phyloP scores from a whole-genome alignment of 2,329 filamentous ascomycete species.

The Alternaria metachromatica region DNA sequence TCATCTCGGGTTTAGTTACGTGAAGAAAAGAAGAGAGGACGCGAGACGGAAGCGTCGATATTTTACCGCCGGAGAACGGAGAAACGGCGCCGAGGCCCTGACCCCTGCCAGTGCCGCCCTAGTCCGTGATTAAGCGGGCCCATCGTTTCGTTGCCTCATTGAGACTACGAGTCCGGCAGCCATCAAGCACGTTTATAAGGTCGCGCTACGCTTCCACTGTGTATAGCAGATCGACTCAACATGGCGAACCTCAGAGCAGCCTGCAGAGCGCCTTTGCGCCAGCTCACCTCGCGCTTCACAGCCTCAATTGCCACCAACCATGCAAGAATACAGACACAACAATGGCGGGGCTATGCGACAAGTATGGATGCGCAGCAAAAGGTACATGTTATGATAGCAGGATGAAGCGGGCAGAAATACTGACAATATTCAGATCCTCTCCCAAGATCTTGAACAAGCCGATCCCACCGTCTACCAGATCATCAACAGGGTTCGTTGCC shows the following conservation, averaged over 20 bases:
- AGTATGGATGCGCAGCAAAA: slow-evolving; percentile 57
- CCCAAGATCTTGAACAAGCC: slow-evolving; percentile 78
- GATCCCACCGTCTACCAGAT: slow-evolving; percentile 89
- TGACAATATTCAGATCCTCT: slow-evolving; percentile 69
- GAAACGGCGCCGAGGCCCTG: slow-evolving; percentile 9
- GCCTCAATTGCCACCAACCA: slow-evolving; percentile 40
- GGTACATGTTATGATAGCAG: slow-evolving; percentile 34
- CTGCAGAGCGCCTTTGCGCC: slow-evolving; percentile 49
- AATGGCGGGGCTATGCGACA: slow-evolving; percentile 52
- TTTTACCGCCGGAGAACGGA: slow-evolving; percentile 30
- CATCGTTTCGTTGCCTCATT: slow-evolving; percentile 32
- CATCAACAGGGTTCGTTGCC: slow-evolving; percentile 76
- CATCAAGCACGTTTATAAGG: slow-evolving; percentile 26
- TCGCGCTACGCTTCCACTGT: slow-evolving; percentile 17
- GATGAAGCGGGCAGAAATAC: not conserved
- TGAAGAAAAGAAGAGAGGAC: slow-evolving; percentile 56
- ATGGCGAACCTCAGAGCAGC: slow-evolving; percentile 53
- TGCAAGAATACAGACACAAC: slow-evolving; percentile 37
- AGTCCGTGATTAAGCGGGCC: slow-evolving; percentile 26
- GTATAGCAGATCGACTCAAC: slow-evolving; percentile 17
- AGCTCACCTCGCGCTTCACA: slow-evolving; percentile 36
- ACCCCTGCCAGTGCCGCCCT: slow-evolving; percentile 9
- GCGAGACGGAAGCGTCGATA: slow-evolving; percentile 21
- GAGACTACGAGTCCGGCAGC: slow-evolving; percentile 31
- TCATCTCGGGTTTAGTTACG: slow-evolving; percentile 81